Conservation (phyloP, 371 early-diverging fungal genomes). For the Mortierella sp. region DNA sequence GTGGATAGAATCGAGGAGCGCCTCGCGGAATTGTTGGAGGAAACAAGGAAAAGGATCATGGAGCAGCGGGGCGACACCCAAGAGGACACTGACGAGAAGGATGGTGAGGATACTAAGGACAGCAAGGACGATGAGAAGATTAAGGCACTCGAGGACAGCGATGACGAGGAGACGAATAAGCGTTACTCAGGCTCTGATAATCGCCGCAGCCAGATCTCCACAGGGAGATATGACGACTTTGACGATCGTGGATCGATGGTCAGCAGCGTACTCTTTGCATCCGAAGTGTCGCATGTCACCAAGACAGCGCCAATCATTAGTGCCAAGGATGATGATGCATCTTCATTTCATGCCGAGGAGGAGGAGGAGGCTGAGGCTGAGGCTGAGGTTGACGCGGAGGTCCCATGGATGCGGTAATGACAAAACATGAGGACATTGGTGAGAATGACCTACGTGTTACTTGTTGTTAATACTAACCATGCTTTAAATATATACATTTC, state of each 20-base stretch:
- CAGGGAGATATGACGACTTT: conserved; percentile 35
- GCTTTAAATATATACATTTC: not conserved
- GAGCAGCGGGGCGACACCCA: conserved; percentile 42
- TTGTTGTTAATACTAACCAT: not conserved
- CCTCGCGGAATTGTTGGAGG: conserved; percentile 48
- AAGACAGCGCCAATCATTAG: conserved; percentile 23
- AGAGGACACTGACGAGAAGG: conserved; percentile 12
- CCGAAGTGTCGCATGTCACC: conserved; percentile 29
- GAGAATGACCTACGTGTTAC: not conserved
- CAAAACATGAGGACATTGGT: not conserved
- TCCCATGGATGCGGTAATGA: conserved; percentile 48
- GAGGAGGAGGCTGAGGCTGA: conserved; percentile 40
- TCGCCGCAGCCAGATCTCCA: conserved; percentile 36
- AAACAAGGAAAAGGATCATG: conserved; percentile 52
- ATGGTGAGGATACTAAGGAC: conserved; percentile 7
- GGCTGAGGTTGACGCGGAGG: conserved; percentile 25
- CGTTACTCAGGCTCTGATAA: conserved; percentile 15
- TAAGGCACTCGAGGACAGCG: conserved; percentile 7
- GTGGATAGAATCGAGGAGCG: conserved; percentile 53
- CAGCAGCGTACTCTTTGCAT: conserved; percentile 48
- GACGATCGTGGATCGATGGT: conserved; percentile 46
- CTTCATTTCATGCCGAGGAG: conserved; percentile 15
- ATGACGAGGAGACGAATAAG: conserved; percentile 12
- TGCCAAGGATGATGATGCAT: conserved; percentile 29
- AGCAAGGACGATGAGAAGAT: not conserved